Conservation (phyloP, 345 rosid species). For the Acer negundo region DNA sequence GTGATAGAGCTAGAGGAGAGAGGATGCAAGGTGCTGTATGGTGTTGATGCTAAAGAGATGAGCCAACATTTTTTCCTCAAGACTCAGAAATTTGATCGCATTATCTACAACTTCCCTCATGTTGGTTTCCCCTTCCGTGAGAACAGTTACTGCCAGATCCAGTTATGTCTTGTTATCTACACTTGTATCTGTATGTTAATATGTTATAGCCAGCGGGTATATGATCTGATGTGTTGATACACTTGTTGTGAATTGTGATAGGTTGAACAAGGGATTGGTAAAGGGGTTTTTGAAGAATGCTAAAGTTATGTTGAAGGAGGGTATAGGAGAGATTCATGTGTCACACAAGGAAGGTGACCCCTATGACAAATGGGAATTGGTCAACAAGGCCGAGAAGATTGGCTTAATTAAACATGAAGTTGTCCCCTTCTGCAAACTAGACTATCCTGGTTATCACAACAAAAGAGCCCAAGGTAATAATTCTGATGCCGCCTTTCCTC, state of each 20-base stretch:
- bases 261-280: constrained; percentile 38
- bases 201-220: too few species aligned
- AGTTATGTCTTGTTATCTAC: too few species aligned
- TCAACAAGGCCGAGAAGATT: constrained; percentile 32
- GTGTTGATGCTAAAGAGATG: constrained; percentile 45
- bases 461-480: constrained; percentile 36
- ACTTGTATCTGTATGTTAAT: too few species aligned
- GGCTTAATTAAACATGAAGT: constrained; percentile 24
- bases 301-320: constrained; percentile 20
- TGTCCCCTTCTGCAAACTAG: constrained; percentile 28
- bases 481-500: constrained; percentile 23
- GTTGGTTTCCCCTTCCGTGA: not conserved
- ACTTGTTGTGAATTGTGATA: not conserved
- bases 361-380: constrained; percentile 38
- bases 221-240: too few species aligned
- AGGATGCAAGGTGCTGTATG: constrained; percentile 34
- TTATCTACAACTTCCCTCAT: constrained; percentile 46
- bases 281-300: constrained; percentile 11
- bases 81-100: constrained; percentile 21
- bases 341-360: constrained; percentile 11
- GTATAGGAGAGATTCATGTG: constrained; percentile 35
- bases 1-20: constrained; percentile 32
- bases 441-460: constrained; percentile 34
- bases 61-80: constrained; percentile 29
- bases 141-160: too few species aligned